Conservation (phyloP, 2,329 filamentous ascomycete species). For the Talaromyces funiculosus region DNA sequence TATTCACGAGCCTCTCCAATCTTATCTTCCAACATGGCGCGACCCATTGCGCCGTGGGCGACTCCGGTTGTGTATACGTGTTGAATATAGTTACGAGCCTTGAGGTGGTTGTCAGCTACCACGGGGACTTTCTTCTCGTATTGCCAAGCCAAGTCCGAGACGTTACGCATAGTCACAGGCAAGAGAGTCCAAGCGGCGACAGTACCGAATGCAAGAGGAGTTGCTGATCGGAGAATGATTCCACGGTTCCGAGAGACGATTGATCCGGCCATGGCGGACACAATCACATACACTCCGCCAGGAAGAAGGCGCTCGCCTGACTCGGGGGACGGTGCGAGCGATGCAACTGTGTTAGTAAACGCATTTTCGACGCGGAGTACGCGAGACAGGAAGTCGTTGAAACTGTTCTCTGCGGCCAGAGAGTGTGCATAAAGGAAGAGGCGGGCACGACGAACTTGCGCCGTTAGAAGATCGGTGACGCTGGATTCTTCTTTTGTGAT, state of each 20-base stretch:
- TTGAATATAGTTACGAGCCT: slow-evolving; percentile 62
- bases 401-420: slow-evolving; percentile 67
- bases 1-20: slow-evolving; percentile 68
- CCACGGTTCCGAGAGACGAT: slow-evolving; percentile 86
- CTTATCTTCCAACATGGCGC: slow-evolving; percentile 72
- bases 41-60: slow-evolving; percentile 65
- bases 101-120: slow-evolving; percentile 73
- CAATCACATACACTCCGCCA: slow-evolving; percentile 83
- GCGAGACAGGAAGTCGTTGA: slow-evolving; percentile 75
- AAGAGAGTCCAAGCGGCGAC: slow-evolving; percentile 78
- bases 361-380: slow-evolving; percentile 81
- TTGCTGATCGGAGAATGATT: slow-evolving; percentile 69
- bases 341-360: slow-evolving; percentile 84
- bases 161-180: slow-evolving; percentile 84
- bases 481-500: slow-evolving; percentile 50
- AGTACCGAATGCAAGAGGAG: slow-evolving; percentile 74
- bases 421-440: slow-evolving; percentile 74
- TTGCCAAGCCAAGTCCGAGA: slow-evolving; percentile 78
- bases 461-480: slow-evolving; percentile 82
- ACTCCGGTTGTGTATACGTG: slow-evolving; percentile 67
- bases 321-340: slow-evolving; percentile 77
- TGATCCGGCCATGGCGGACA: slow-evolving; percentile 89
- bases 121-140: slow-evolving; percentile 87
- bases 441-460: slow-evolving; percentile 72
- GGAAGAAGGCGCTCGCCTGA: slow-evolving; percentile 86